phyloP scores from a whole-genome alignment of 768 basidiomycete species.

The Pisolithus tinctorius region DNA sequence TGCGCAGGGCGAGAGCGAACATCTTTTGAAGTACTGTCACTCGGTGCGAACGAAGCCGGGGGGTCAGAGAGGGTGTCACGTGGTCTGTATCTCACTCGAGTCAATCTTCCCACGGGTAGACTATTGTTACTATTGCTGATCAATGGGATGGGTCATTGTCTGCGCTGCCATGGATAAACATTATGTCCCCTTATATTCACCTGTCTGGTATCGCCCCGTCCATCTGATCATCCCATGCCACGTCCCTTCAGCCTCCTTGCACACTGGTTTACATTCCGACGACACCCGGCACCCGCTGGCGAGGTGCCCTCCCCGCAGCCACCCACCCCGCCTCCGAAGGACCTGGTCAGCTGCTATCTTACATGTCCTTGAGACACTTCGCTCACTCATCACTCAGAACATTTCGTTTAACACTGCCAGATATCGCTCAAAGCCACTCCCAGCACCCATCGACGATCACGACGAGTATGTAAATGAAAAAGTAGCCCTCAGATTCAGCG shows the following conservation, averaged over 20 bases:
- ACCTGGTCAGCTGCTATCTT: background rate
- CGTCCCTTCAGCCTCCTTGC: background rate
- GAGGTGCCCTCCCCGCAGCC: background rate
- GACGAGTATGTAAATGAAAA: conserved; percentile 7
- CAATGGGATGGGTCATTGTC: background rate
- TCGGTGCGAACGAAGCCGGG: background rate
- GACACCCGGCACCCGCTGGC: background rate
- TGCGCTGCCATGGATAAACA: background rate
- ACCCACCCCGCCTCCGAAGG: background rate
- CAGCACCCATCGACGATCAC: conserved; percentile 11
- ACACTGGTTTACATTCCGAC: background rate
- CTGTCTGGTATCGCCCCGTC: no score
- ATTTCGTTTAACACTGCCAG: background rate
- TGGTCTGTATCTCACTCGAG: background rate
- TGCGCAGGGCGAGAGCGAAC: conserved; percentile 19
- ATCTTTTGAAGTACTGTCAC: conserved; percentile 1
- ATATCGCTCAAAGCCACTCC: conserved; percentile 16
- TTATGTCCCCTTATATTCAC: no score
- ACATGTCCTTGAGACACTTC: background rate
- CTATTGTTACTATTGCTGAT: background rate
- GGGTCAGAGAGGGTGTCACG: background rate
- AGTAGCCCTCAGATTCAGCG: background rate
- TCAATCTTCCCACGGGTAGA: background rate
- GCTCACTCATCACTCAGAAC: background rate
- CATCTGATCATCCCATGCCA: no score